Evolutionary conservation across 169 alveolate species (phyloP), one percentile per base, ranked within the genome.

Genomic region (Miamiensis avidus): DNA sequence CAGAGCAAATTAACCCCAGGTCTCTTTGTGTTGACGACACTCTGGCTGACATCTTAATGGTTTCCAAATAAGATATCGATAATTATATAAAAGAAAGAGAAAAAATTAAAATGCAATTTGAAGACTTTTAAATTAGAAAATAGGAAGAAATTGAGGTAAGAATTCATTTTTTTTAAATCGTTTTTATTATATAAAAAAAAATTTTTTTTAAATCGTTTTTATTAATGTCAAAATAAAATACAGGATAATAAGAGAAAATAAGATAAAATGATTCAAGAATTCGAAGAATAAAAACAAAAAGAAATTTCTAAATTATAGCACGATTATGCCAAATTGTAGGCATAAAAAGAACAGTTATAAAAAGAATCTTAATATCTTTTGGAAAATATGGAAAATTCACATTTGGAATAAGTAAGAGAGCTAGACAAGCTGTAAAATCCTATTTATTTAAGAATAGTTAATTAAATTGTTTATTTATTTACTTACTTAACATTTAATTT

Each of bases 321-420:
- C 20, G 69, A 49, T 20, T 49, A 11, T 4, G 20, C 4, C 20
- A 49, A 49, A 4, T 49, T 49, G 69, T 49, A 4, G 4, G 20
- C 20, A 49, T 11, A 49, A 49, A 49, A 49, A 49, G 69, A 49
- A 11, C 4, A 20, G 4, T 49, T 11, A 20, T 20, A 49, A 49
- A 49, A 49, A 49, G 20, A 49, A 49, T 49, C 4, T 49, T 87
- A 89, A 0, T 89, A 92, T 81, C 86, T 88, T 25, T 84, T 95
- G 74, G 83, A 89, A 64, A 91, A 89, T 69, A 89, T 95, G 84
- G 97, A 95, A 86, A 82, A 85, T 49, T 90, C 87, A 32, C 95
- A 95, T 79, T 32, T 90, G 26, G 78, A 76, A 28, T 92, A 91
- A n/a, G 94, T 93, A n/a, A 96, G 92, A 84, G 94, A 89, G 64